A percentile compares a stretch with the other conserved stretches of the same genome.
Evolutionary conservation across 192 early-diverging fungal genomes (phyloP).

Genomic region (Allomyces arbusculus): DNA sequence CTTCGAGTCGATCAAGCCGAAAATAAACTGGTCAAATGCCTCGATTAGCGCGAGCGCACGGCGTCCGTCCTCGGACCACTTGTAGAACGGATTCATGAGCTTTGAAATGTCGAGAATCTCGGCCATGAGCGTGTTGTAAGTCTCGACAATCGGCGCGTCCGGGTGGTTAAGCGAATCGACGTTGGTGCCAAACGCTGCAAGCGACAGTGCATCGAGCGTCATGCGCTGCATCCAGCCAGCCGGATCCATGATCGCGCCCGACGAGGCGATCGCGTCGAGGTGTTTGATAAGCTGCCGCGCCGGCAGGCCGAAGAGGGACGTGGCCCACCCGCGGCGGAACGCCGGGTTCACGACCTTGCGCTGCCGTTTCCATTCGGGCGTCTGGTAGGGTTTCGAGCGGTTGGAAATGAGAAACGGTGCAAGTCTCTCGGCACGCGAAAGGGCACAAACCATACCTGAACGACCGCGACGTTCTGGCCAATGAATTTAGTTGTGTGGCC

Average conservation of each 20-base stretch:
- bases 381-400: not conserved
- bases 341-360: slow-evolving; percentile 1
- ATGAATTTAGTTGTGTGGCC: not conserved
- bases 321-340: slow-evolving; percentile 1
- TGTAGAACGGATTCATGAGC: not conserved
- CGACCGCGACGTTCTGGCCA: slow-evolving; percentile 2
- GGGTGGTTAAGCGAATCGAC: not conserved
- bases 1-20: not conserved
- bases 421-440: too few species aligned
- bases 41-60: too few species aligned
- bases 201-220: not conserved
- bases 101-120: not conserved
- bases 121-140: not conserved
- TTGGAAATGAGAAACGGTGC: too few species aligned
- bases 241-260: not conserved
- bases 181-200: not conserved
- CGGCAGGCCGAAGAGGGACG: not conserved
- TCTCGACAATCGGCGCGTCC: not conserved
- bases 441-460: not conserved
- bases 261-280: not conserved
- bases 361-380: not conserved
- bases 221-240: not conserved
- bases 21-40: not conserved
- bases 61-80: too few species aligned
- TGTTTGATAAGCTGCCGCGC: not conserved